Base-by-base conservation (phyloP, 441 rosid genomes). In the Daphne laureola region DNA sequence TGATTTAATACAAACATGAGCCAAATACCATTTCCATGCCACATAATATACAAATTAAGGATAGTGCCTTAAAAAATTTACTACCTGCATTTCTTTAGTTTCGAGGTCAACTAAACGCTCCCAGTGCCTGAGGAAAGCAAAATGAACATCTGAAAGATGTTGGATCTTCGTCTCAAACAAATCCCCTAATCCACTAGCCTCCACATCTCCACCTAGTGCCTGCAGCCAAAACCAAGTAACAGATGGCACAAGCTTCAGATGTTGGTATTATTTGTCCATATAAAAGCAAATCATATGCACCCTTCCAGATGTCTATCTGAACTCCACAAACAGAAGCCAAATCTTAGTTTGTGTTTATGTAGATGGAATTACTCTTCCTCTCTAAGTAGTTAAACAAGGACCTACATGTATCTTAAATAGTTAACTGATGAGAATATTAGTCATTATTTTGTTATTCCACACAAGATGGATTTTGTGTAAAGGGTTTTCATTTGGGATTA, bases 141-240 rank as follows among this genome's bases (percentile, higher is more conserved):
- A 61, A 67, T 94, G 96, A 59, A 72, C 66, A 63, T 70, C 17
- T 59, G 87, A 82, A 62, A 94, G 77, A 77, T 90, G 96, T 49
- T 74, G 70, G 65, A 87, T 83, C 61, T 53, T 79, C 52, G 79
- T 64, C 67, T 82, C 83, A 81, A 79, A 94, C 66, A 87, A 14
- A 73, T 87, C 79, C 46, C 92, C 91, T 59, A 94, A 67, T 54
- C 99, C 97, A 35, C 99, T 94, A 70, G 78, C 75, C 64, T 81
- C 87, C 43, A 57, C 66, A 73, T 69, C 73, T 65, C 99, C 99
- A 69, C 99, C 96, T 73, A 82, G 69, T 68, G 82, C 97, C 99
- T 94, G 78, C 63, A 79, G 63, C 58, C 75, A 60, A 64, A 65
- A 67, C 58, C 59, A 47, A 14, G 51, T 6, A 17, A 47, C 43